Base-by-base conservation (phyloP, 148 eudicot species). In the Vaccinium myrtillus region DNA sequence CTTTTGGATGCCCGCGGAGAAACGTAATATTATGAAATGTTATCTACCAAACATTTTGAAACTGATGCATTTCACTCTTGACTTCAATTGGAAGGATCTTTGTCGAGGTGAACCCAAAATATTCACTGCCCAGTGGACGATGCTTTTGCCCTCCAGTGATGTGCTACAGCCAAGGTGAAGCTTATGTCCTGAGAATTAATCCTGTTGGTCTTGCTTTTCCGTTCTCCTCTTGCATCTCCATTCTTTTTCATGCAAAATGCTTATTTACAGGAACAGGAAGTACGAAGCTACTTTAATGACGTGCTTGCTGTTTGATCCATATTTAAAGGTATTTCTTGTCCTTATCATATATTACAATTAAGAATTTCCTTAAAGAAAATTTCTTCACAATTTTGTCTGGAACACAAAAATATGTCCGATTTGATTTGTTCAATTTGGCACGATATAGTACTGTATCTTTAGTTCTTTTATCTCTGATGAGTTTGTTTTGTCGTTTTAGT, bases 31-130 rank as follows among this genome's bases (percentile, higher is more conserved):
- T 13, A 36, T 15, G 19, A 2, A 71, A 46, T 77, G 11, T 59
- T 39, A 46, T 16, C 58, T 46, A 27, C 53, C 50, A 2, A 71
- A 11, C 8, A 10, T 11, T n/a, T 54, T 32, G 56, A 18, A 51
- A 43, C 63, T 86, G 58, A 86, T 53, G 30, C 25, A 46, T 51
- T 18, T 82, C 8, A 54, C 73, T 13, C 73, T 87, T 77, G 50
- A 77, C 82, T 83, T 77, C 74, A 36, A 25, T 74, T 76, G 83
- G 78, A 78, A 96, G 99, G 99, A 94, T 93, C 98, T 97, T 67
- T 97, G 99, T 84, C 95, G 90, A 90, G 96, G 90, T 87, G 99
- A 97, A 87, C 96, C 96, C 74, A 95, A 97, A 87, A 91, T 89
- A 36, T 94, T 97, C 81, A 90, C 93, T 76, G 88, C 98, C 55